phyloP scores from a whole-genome alignment of 2,329 filamentous ascomycete genomes.

The Dactylonectria estremocensis region DNA sequence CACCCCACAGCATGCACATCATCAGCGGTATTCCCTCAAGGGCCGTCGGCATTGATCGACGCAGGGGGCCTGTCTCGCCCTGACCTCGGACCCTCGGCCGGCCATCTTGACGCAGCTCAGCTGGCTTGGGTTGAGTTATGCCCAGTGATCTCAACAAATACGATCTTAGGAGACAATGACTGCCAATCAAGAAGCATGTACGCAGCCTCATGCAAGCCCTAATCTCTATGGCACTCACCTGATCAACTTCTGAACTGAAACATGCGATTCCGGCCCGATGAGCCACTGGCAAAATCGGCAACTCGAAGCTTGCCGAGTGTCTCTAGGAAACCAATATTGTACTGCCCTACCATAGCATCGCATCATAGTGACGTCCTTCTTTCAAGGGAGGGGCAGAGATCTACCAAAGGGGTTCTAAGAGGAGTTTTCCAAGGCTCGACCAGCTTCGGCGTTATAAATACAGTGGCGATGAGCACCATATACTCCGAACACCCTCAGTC shows the following conservation, averaged over 20 bases:
- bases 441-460: not conserved
- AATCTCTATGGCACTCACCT: not conserved
- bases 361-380: not conserved
- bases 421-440: not conserved
- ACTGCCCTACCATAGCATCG: no score
- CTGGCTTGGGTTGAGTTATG: not conserved
- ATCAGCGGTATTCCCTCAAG: not conserved
- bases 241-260: not conserved
- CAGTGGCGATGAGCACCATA: not conserved
- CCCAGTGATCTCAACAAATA: not conserved
- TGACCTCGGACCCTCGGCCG: not conserved
- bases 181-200: not conserved
- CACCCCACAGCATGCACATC: not conserved
- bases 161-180: not conserved
- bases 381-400: not conserved
- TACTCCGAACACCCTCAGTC: not conserved
- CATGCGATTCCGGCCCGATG: not conserved
- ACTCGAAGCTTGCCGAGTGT: not conserved
- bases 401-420: not conserved
- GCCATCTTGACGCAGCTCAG: not conserved
- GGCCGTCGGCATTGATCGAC: no score
- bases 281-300: not conserved
- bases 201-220: not conserved
- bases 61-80: no score
- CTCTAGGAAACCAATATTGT: not conserved